Percentiles rank a stretch among this genome's conserved stretches.
Conservation (phyloP, 768 basidiomycete genomes). For the Phylloporus arenicola region DNA sequence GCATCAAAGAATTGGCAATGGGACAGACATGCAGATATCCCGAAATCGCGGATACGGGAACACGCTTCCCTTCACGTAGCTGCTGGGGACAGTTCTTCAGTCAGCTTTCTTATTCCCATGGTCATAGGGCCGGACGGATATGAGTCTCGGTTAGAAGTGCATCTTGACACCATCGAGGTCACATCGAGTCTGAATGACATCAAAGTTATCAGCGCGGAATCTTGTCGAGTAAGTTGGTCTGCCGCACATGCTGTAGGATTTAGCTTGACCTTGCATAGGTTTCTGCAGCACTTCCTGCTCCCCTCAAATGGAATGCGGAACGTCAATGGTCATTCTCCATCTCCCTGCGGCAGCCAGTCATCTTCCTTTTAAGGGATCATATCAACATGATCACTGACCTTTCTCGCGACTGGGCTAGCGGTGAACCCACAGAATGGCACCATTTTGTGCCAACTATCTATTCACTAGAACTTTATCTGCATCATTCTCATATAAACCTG, state of each 20-base stretch:
- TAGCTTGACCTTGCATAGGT: constrained; percentile 37
- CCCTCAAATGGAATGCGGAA: constrained; percentile 75
- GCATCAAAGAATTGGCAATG: constrained; percentile 96
- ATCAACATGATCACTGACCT: constrained; percentile 92
- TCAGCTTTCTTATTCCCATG: constrained; percentile 83
- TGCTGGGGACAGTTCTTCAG: constrained; percentile 76
- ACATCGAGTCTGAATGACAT: constrained; percentile 89
- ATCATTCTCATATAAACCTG: constrained; percentile 71
- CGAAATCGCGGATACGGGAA: constrained; percentile 53
- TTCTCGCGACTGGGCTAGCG: constrained; percentile 86
- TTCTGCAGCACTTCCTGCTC: constrained; percentile 70
- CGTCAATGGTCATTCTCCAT: constrained; percentile 78
- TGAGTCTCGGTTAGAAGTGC: constrained; percentile 71
- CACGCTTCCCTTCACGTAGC: constrained; percentile 67
- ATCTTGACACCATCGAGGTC: constrained; percentile 72
- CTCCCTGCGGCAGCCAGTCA: constrained; percentile 61
- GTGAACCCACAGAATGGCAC: constrained; percentile 72
- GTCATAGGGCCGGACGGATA: constrained; percentile 70
- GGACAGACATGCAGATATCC: constrained; percentile 56
- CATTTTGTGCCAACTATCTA: constrained; percentile 85
- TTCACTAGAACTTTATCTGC: constrained; percentile 59
- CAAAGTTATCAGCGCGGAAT: constrained; percentile 67
- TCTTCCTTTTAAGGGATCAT: constrained; percentile 86
- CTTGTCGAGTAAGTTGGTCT: constrained; percentile 54
- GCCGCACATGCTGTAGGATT: constrained; percentile 11